Conservation (phyloP, 495 filamentous ascomycete genomes). For the Hypoxylon crocopeplum region DNA sequence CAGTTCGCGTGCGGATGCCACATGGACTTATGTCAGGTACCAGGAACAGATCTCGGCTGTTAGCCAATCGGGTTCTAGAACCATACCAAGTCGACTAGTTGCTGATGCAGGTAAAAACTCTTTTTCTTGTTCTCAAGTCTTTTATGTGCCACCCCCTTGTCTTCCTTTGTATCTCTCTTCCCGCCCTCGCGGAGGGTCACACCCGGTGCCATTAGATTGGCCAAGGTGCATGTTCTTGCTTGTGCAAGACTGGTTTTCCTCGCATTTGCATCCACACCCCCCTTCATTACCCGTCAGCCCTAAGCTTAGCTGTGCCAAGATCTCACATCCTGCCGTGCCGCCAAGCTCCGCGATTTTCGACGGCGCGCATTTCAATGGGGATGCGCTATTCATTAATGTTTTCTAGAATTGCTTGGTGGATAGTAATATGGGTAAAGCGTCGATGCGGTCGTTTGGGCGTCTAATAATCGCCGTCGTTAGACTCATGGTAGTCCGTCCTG, state of each 20-base stretch:
- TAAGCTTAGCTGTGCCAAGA: conserved; percentile 22
- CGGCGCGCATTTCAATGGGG: conserved; percentile 17
- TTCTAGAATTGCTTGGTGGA: conserved; percentile 26
- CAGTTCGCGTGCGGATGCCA: conserved; percentile 20
- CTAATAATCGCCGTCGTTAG: conserved; percentile 9
- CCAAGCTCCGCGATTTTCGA: conserved; percentile 20
- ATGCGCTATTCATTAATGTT: conserved; percentile 2
- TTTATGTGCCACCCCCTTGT: conserved; percentile 31
- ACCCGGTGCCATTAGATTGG: conserved; percentile 23
- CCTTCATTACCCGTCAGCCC: conserved; percentile 32
- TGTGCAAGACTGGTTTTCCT: background rate
- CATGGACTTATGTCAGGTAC: conserved; percentile 47
- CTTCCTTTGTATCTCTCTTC: conserved; percentile 22
- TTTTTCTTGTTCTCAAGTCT: conserved; percentile 20
- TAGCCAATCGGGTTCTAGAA: conserved; percentile 35
- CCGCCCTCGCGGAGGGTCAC: conserved; percentile 9
- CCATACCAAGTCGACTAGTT: conserved; percentile 16
- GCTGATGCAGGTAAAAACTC: conserved; percentile 23
- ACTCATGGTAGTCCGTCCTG: conserved; percentile 3
- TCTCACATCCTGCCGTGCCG: conserved; percentile 8
- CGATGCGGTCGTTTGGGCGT: conserved; percentile 6
- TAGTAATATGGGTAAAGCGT: conserved; percentile 12
- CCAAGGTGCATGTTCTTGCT: background rate
- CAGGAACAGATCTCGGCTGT: conserved; percentile 37
- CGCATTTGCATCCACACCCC: conserved; percentile 15